Conservation (phyloP, 1,284 basidiomycete genomes). For the Cutaneotrichosporon arboriforme region DNA sequence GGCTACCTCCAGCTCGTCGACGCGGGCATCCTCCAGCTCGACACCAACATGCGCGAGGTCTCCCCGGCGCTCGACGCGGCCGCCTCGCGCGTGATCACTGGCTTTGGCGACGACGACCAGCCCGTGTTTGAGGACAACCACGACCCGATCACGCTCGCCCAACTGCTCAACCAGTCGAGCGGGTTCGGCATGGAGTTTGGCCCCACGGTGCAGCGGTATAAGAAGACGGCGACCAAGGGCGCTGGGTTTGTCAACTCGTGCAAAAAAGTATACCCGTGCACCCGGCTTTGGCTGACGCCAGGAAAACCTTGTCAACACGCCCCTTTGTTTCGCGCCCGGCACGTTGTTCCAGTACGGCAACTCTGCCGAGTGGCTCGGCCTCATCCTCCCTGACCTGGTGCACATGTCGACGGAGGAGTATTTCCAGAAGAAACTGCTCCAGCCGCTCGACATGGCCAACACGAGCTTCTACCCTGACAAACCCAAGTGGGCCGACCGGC, state of each 20-base stretch:
- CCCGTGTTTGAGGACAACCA: constrained; percentile 13
- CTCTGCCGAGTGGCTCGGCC: constrained; percentile 35
- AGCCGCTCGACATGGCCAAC: constrained; percentile 31
- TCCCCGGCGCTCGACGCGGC: constrained; percentile 21
- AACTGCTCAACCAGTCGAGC: constrained; percentile 35
- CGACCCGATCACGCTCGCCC: constrained; percentile 20
- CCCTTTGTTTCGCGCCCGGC: constrained; percentile 26
- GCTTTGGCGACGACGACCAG: constrained; percentile 15
- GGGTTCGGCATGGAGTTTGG: constrained; percentile 36
- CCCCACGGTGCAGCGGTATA: constrained; percentile 23
- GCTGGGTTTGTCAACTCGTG: constrained; percentile 35
- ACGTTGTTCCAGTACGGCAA: constrained; percentile 33
- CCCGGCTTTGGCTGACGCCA: not conserved
- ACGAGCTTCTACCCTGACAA: constrained; percentile 35
- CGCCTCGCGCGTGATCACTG: constrained; percentile 15
- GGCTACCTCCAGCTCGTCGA: constrained; percentile 34
- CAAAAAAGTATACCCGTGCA: constrained; percentile 23
- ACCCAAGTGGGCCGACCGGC: constrained; percentile 10
- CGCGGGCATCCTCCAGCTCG: constrained; percentile 21
- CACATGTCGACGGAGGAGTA: constrained; percentile 24
- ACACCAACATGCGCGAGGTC: constrained; percentile 23
- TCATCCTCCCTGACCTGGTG: constrained; percentile 26
- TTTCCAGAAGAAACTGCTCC: constrained; percentile 26
- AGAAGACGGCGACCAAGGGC: constrained; percentile 20
- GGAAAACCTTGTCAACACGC: constrained; percentile 37